Conservation (phyloP, 2,329 filamentous ascomycete species). For the Fusarium proliferatum region DNA sequence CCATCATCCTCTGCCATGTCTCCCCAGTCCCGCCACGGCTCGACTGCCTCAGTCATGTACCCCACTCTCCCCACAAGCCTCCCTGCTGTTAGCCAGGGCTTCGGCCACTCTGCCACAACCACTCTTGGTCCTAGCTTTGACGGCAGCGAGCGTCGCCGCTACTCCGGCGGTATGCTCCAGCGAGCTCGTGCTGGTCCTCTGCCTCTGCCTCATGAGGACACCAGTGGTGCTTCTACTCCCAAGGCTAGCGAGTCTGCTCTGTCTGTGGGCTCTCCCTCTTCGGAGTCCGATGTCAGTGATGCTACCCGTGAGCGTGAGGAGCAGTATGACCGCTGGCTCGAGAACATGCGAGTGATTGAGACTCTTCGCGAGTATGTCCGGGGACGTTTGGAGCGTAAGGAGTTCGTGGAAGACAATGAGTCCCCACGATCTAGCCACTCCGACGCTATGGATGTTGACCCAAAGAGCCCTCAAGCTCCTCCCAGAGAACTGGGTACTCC, state of each 20-base stretch:
- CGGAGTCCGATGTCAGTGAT: slow-evolving; percentile 64
- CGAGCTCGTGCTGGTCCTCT: slow-evolving; percentile 61
- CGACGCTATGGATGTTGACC: slow-evolving; percentile 54
- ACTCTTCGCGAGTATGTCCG: slow-evolving; percentile 68
- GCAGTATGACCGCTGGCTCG: slow-evolving; percentile 72
- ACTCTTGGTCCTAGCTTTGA: slow-evolving; percentile 77
- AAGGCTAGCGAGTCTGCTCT: slow-evolving; percentile 56
- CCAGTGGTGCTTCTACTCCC: slow-evolving; percentile 56
- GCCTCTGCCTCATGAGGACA: slow-evolving; percentile 51
- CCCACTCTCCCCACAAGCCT: slow-evolving; percentile 69
- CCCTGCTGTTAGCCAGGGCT: slow-evolving; percentile 76
- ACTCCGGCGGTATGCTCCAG: slow-evolving; percentile 75
- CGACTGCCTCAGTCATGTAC: slow-evolving; percentile 74
- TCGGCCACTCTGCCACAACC: slow-evolving; percentile 75
- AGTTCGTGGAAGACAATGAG: slow-evolving; percentile 57
- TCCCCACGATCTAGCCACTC: slow-evolving; percentile 28
- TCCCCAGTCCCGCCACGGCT: slow-evolving; percentile 71
- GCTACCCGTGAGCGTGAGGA: slow-evolving; percentile 68
- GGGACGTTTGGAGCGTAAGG: slow-evolving; percentile 65
- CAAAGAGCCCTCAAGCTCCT: slow-evolving; percentile 47
- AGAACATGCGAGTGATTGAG: slow-evolving; percentile 74
- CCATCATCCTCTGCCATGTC: slow-evolving; percentile 78
- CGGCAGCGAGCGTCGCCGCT: slow-evolving; percentile 71
- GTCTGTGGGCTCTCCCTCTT: slow-evolving; percentile 64
- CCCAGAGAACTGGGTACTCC: slow-evolving; percentile 39